Evolutionary conservation across 2,329 filamentous ascomycete genomes (phyloP), one percentile per base, ranked within the genome.

Genomic region (Aspergillus viridinutans): DNA sequence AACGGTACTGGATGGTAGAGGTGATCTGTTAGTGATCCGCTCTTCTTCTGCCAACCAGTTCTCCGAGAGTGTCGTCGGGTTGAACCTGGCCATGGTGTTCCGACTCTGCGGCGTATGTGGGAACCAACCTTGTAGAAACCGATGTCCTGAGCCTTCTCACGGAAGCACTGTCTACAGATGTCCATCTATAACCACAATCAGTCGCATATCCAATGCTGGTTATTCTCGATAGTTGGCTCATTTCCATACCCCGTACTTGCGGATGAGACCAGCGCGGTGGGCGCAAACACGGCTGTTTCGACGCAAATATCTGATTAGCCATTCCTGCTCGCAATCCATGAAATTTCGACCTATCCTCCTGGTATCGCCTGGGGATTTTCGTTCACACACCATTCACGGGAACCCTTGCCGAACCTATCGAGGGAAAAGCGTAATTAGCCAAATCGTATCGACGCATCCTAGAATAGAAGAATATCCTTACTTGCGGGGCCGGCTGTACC

Each of bases 181-280:
- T 73, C 69, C 71, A 73, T 73, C 71, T 76, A 58, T 59, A 62
- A 48, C 62, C 45, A 53, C 62, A 54, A 59, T 63, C 57, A 61
- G 58, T 53, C 42, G 61, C 59, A 57, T 43, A 45, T 21, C 52
- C 54, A 49, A 50, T 47, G 49, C 25, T 10, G 21, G 25, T 20
- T 6, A n/a, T 49, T 35, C 25, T 28, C 42, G 26, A 54, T 40
- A 23, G 9, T 20, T 21, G 21, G 4, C 23, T 47, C 5, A 8
- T 66, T 55, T 64, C 57, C 72, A 70, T 73, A 75, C 72, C 75
- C 94, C 93, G 84, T 99, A 99, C 85, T 99, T 99, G 85, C 94
- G 92, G 87, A 99, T 96, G 72, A 99, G 88, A 95, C 94, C 94
- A 76, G 94, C 93, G 77, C 86, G 88, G 90, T 99, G 93, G 77